Conservation (phyloP, 1,284 basidiomycete genomes). For the Singerocomus rubriflavus region DNA sequence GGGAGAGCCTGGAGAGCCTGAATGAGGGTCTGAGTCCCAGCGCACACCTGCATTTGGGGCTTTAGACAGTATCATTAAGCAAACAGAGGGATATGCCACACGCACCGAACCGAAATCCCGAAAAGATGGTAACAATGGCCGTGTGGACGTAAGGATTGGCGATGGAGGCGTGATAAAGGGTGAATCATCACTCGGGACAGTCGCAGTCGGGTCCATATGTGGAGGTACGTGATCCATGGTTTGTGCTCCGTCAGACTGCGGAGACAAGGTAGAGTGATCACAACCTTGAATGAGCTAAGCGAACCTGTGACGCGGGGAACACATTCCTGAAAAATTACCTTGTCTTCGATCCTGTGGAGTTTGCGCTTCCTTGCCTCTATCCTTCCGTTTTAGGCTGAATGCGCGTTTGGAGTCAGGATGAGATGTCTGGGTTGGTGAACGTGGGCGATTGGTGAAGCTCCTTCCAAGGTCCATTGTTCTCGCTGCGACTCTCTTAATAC, state of each 20-base stretch:
- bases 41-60: conserved; percentile 57
- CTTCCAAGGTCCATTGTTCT: conserved; percentile 57
- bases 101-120: conserved; percentile 66
- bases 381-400: conserved; percentile 54
- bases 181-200: conserved; percentile 53
- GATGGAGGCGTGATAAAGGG: conserved; percentile 75
- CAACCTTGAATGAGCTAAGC: conserved; percentile 28
- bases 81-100: conserved; percentile 3
- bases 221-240: conserved; percentile 11
- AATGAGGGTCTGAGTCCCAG: conserved; percentile 80
- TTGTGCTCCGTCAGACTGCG: conserved; percentile 16
- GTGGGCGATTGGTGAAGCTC: conserved; percentile 44
- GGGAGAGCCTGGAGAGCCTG: conserved; percentile 81
- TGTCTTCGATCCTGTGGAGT: conserved; percentile 31
- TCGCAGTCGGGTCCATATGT: conserved; percentile 10
- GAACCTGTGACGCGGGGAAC: conserved; percentile 1
- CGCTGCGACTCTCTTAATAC: conserved; percentile 43
- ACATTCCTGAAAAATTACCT: conserved; percentile 22
- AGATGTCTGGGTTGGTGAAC: conserved; percentile 29
- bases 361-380: conserved; percentile 43
- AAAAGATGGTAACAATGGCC: conserved; percentile 50
- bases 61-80: conserved; percentile 4
- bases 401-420: conserved; percentile 46
- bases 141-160: conserved; percentile 45
- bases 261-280: conserved; percentile 4